Conservation (phyloP, 768 basidiomycete genomes). For the Tylopilus sp. region DNA sequence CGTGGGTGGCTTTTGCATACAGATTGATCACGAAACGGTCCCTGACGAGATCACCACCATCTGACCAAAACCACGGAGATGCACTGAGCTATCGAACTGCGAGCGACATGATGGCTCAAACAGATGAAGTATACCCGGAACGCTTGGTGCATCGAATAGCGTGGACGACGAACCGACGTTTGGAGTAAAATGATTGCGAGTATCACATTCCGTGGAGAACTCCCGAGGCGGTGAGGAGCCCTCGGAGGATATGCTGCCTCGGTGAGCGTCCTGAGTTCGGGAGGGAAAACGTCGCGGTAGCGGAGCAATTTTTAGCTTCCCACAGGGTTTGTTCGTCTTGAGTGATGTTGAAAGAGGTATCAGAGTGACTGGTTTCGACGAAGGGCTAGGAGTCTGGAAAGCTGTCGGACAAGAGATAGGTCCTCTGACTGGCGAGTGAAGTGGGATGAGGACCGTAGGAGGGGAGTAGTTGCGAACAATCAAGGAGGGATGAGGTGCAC, state of each 20-base stretch:
- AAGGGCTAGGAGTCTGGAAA: constrained; percentile 1
- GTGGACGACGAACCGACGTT: background rate
- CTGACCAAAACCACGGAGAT: background rate
- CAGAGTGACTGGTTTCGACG: constrained; percentile 8
- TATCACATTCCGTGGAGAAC: constrained; percentile 1
- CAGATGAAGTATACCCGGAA: background rate
- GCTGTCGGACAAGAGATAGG: background rate
- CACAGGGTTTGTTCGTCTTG: background rate
- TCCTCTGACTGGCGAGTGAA: background rate
- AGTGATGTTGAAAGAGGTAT: background rate
- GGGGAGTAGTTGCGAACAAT: background rate
- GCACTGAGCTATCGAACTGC: background rate
- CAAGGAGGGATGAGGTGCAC: constrained; percentile 17
- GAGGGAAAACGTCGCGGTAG: constrained; percentile 9
- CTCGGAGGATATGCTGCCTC: constrained; percentile 6
- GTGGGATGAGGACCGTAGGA: background rate
- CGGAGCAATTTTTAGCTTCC: constrained; percentile 1
- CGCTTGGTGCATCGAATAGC: background rate
- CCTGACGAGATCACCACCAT: background rate
- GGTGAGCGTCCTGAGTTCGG: background rate
- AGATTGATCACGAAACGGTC: background rate
- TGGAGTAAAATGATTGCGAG: constrained; percentile 1
- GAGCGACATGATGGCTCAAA: constrained; percentile 1
- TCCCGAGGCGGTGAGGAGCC: constrained; percentile 1
- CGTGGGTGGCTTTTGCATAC: no score